Evolutionary conservation across 805 yeast species (phyloP).

Genomic region (Nakazawaea pomicola): DNA sequence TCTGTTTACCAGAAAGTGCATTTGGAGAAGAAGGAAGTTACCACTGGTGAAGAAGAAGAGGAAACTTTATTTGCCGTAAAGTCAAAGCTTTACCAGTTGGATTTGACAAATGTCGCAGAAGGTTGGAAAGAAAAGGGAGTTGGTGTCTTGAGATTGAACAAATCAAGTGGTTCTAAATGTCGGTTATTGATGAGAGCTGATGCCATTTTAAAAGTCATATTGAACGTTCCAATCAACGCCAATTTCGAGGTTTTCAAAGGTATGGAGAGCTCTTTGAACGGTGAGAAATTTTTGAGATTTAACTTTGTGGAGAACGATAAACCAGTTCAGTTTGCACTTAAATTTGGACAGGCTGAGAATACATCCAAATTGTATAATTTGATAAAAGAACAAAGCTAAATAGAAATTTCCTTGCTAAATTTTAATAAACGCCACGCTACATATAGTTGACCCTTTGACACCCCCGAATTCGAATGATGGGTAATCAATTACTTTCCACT

Average conservation of each 20-base stretch:
- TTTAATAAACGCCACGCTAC: slow-evolving; percentile 74
- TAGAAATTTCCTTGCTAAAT: no score
- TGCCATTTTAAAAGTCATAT: slow-evolving; percentile 74
- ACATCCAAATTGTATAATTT: slow-evolving; percentile 55
- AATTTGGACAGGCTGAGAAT: slow-evolving; percentile 57
- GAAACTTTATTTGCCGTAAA: slow-evolving; percentile 59
- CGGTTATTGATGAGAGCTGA: slow-evolving; percentile 90
- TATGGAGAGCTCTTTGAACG: slow-evolving; percentile 75
- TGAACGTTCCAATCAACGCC: slow-evolving; percentile 64
- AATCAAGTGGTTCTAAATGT: slow-evolving; percentile 23
- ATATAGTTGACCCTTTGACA: slow-evolving; percentile 77
- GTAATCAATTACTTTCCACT: slow-evolving; percentile 66
- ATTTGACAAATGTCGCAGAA: slow-evolving; percentile 53
- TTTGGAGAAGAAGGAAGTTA: slow-evolving; percentile 47
- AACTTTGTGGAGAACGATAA: slow-evolving; percentile 57
- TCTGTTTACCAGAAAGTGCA: slow-evolving; percentile 53
- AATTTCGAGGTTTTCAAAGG: slow-evolving; percentile 70
- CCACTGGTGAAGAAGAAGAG: slow-evolving; percentile 92
- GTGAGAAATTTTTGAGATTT: slow-evolving; percentile 80
- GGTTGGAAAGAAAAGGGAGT: slow-evolving; percentile 98
- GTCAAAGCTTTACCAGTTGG: slow-evolving; percentile 75
- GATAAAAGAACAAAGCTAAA: slow-evolving; percentile 34
- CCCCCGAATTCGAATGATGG: slow-evolving; percentile 91
- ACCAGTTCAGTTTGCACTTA: slow-evolving; percentile 82
- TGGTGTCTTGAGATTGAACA: slow-evolving; percentile 81